Conservation (phyloP, 352 stramenopile species). For the Globisporangium radiosum region DNA sequence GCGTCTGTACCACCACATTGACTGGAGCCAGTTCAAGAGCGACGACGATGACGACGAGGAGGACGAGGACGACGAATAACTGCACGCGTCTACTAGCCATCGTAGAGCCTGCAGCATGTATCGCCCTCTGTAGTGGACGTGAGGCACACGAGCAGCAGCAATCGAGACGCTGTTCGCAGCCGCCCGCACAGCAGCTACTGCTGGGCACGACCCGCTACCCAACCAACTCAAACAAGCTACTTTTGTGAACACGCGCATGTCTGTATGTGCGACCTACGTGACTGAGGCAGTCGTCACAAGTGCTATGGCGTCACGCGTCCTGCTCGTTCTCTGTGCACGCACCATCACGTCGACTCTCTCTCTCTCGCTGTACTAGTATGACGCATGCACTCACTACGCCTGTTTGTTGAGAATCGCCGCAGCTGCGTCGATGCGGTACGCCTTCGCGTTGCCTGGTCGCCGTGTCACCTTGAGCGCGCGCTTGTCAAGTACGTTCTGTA, state of each 20-base stretch:
- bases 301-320: not conserved
- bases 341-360: not conserved
- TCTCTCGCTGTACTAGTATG: not conserved
- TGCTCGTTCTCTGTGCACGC: not conserved
- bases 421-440: conserved; percentile 77
- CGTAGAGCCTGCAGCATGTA: too few species aligned
- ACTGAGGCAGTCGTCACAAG: too few species aligned
- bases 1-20: conserved; percentile 86
- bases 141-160: too few species aligned
- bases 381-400: conserved; percentile 9
- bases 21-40: conserved; percentile 82
- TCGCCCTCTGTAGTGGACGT: too few species aligned
- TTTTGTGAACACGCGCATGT: not conserved
- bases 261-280: not conserved
- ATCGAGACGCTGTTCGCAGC: too few species aligned
- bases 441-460: conserved; percentile 83
- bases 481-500: conserved; percentile 85
- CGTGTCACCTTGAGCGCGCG: conserved; percentile 91
- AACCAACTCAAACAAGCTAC: too few species aligned
- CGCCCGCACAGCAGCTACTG: too few species aligned
- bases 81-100: not conserved
- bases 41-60: conserved; percentile 79
- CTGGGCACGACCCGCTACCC: too few species aligned
- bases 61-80: conserved; percentile 34
- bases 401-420: conserved; percentile 64